Conservation (phyloP, 495 filamentous ascomycete genomes). For the Aspergillus cavernicola region DNA sequence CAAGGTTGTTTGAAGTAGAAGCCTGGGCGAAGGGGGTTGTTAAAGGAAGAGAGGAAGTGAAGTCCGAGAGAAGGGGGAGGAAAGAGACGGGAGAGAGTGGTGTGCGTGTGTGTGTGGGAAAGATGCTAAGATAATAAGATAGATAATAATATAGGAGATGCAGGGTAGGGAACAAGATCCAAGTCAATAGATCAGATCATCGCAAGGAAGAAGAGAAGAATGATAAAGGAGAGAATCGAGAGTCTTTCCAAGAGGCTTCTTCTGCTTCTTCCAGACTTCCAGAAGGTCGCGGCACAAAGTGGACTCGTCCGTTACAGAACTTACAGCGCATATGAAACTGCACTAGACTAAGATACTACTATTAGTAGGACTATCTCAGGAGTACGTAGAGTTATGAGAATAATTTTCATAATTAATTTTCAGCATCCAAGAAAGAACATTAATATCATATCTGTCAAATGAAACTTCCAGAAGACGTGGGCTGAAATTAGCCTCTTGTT, state of each 20-base stretch:
- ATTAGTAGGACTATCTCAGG: not conserved
- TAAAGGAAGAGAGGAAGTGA: too few relatives aligned
- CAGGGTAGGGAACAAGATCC: not conserved
- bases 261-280: conserved; percentile 22
- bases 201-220: not conserved
- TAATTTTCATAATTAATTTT: too few relatives aligned
- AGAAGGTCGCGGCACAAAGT: conserved; percentile 23
- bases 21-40: too few relatives aligned
- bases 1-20: too few relatives aligned
- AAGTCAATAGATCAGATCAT: too few relatives aligned
- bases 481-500: not conserved
- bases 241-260: conserved; percentile 3
- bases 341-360: not conserved
- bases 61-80: too few relatives aligned
- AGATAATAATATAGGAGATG: not conserved
- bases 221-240: not conserved
- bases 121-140: not conserved
- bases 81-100: too few relatives aligned
- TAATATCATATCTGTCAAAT: not conserved
- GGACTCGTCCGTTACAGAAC: conserved; percentile 14
- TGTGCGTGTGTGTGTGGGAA: conserved; percentile 8
- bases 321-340: not conserved
- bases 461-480: not conserved
- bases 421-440: too few relatives aligned
- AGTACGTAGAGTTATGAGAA: too few relatives aligned